Percentiles rank a stretch among this genome's conserved stretches.
phyloP scores from a whole-genome alignment of 768 basidiomycete species.

The Boletus rufocinnamomeus region DNA sequence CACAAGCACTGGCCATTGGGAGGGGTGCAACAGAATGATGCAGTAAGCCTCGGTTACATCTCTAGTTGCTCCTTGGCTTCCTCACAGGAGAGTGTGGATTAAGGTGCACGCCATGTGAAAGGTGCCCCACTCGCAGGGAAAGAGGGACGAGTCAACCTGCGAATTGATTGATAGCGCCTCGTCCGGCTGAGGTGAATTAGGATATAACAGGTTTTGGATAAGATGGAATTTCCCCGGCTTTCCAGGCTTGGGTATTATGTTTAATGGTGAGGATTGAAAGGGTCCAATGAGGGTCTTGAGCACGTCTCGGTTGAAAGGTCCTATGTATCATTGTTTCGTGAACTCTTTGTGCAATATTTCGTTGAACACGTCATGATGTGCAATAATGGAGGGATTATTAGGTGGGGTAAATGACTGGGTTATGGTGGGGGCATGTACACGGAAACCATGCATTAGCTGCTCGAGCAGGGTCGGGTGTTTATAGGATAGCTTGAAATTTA shows the following conservation, averaged over 20 bases:
- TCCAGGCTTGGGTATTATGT: no score
- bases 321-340: neutral
- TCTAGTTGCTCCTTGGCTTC: neutral
- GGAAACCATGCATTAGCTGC: no score
- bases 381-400: neutral
- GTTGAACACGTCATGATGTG: neutral
- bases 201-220: no score
- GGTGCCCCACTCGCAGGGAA: neutral
- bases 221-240: no score
- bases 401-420: neutral
- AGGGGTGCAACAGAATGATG: no score
- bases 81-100: neutral
- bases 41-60: neutral
- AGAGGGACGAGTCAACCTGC: no score
- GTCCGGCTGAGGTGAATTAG: no score
- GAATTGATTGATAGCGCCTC: no score
- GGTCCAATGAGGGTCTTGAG: neutral
- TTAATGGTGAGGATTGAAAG: neutral
- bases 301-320: neutral
- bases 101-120: neutral
- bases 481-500: neutral
- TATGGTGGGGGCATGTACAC: neutral
- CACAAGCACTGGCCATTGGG: no score
- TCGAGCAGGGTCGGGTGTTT: neutral
- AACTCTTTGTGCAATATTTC: neutral